Base-by-base conservation (phyloP, 805 yeast genomes). In the Candida jianshihensis region DNA sequence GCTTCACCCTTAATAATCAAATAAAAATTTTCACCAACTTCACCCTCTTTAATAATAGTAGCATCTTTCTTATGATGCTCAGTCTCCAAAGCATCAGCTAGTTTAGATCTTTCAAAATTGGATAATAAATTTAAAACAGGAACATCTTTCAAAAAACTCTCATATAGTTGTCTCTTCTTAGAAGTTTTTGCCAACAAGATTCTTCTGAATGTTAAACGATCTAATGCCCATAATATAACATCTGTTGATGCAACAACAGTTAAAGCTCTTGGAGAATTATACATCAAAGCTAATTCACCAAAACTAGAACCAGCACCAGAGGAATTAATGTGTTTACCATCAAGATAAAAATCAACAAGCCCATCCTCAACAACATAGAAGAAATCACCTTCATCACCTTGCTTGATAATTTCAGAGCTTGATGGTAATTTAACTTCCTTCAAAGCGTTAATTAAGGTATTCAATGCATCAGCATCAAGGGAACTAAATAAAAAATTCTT, bases 251-350 rank as follows among this genome's bases (percentile, higher is more conserved):
- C 89, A 19, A 71, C 51, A 1, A 85, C 97, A 1, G 97, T 87
- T 9, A 97, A 97, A 7, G 97, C 97, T 63, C 98, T 79, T 43
- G 97, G 97, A 15, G 96, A 79, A 60, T 92, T 90, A 66, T 92
- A 90, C 96, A 92, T 88, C 51, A 92, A 71, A 4, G 98, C 98
- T 53, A 92, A 72, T 61, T 92, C 98, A 56, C 98, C 98, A 61
- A 92, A 92, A 31, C 90, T 80, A 5, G 95, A 76, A 6, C 97
- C 97, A 27, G 86, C 78, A 9, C 85, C 81, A n/a, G 85, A 72
- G 1, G 82, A 67, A 54, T 75, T 80, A 26, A 88, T 90, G 51
- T 77, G 73, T 30, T 71, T 57, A 17, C 57, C 62, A 56, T 86
- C 75, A 22, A 83, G 89, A 48, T 70, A 72, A 52, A 78, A 89